A percentile compares a stretch with the other conserved stretches of the same genome.
phyloP scores from a whole-genome alignment of 805 yeast genomes.

The Teunomyces aglyptinius region DNA sequence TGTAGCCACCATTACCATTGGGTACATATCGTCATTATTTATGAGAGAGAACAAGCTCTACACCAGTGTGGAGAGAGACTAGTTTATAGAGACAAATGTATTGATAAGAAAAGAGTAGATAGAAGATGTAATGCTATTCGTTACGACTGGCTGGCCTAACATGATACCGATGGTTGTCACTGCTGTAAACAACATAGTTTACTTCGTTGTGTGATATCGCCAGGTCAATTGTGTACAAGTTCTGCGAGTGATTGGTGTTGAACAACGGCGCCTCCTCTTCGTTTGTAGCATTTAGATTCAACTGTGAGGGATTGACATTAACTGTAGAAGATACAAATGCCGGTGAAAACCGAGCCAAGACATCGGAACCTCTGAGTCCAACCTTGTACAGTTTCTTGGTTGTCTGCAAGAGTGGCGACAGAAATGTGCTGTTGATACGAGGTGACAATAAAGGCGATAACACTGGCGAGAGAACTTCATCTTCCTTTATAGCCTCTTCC shows the following conservation, averaged over 20 bases:
- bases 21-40: conserved; percentile 42
- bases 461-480: conserved; percentile 46
- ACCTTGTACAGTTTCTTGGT: conserved; percentile 7
- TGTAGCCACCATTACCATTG: conserved; percentile 36
- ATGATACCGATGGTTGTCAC: conserved; percentile 20
- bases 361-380: conserved; percentile 13
- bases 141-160: conserved; percentile 9
- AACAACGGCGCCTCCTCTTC: conserved; percentile 7
- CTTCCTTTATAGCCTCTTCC: conserved; percentile 46
- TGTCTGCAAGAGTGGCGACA: conserved; percentile 7
- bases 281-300: conserved; percentile 14
- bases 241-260: conserved; percentile 10
- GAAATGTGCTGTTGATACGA: background rate
- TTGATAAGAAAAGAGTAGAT: background rate
- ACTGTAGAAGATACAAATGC: conserved; percentile 6
- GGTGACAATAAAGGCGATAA: conserved; percentile 41
- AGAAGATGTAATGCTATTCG: background rate
- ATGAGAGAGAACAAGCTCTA: conserved; percentile 61
- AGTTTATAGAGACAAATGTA: background rate
- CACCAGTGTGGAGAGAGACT: conserved; percentile 46
- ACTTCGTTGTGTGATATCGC: conserved; percentile 1
- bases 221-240: conserved; percentile 7
- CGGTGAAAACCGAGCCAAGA: conserved; percentile 14
- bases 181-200: conserved; percentile 16
- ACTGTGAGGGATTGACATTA: conserved; percentile 10